A percentile compares a stretch with the other conserved stretches of the same genome.
Evolutionary conservation across 2,329 filamentous ascomycete species (phyloP).

Genomic region (Fusarium musae): DNA sequence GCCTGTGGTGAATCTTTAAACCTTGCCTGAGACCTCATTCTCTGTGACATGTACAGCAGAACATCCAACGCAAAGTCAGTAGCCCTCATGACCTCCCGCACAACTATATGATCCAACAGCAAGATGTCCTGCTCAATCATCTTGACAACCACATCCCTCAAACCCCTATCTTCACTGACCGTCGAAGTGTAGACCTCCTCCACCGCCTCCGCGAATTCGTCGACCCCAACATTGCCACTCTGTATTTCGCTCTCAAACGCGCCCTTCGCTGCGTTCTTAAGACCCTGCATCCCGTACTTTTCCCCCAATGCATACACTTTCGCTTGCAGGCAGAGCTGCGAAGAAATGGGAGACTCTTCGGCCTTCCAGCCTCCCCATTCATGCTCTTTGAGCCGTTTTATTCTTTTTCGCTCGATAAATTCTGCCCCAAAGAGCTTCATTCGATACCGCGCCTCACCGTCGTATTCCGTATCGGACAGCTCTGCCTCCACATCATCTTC

Average conservation of each 20-base stretch:
- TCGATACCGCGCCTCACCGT: rapidly evolving
- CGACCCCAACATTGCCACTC: not conserved
- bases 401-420: not conserved
- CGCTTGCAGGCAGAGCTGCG: not conserved
- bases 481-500: not conserved
- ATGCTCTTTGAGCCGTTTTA: not conserved
- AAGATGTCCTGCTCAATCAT: not conserved
- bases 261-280: rapidly evolving
- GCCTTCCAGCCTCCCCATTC: not conserved
- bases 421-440: not conserved
- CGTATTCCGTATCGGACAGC: not conserved
- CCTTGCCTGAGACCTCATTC: not conserved
- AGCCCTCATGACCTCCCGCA: not conserved
- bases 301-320: rapidly evolving
- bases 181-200: not conserved
- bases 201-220: not conserved
- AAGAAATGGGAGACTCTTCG: rapidly evolving
- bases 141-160: not conserved
- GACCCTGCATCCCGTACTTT: rapidly evolving
- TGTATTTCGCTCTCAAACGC: rapidly evolving
- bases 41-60: not conserved
- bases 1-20: not conserved
- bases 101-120: not conserved
- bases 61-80: not conserved
- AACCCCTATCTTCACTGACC: rapidly evolving